A percentile compares a stretch with the other conserved stretches of the same genome.
phyloP scores from a whole-genome alignment of 1,284 basidiomycete genomes.

The Ustilago vetiveriae region DNA sequence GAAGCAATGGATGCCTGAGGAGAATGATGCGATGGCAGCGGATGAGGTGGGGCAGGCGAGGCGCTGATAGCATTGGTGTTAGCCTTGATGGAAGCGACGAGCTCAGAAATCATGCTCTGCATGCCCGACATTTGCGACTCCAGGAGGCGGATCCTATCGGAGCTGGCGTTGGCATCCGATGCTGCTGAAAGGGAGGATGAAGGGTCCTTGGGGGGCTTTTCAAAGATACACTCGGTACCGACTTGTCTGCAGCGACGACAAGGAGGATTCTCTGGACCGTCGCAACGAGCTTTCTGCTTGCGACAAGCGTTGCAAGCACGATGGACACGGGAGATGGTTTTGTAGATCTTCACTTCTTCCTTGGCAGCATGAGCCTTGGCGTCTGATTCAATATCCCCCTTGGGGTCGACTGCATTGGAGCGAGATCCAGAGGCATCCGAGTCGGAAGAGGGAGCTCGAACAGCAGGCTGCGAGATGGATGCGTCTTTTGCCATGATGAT shows the following conservation, averaged over 20 bases:
- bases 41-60: background rate
- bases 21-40: conserved; percentile 8
- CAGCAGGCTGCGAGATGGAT: background rate
- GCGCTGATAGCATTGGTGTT: conserved; percentile 35
- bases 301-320: conserved; percentile 54
- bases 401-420: background rate
- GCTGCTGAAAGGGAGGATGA: background rate
- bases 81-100: conserved; percentile 42
- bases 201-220: conserved; percentile 87
- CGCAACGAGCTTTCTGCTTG: conserved; percentile 48
- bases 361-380: conserved; percentile 3
- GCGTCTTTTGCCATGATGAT: conserved; percentile 16
- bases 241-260: conserved; percentile 87
- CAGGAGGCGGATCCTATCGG: conserved; percentile 27
- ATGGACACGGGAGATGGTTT: conserved; percentile 45
- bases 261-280: conserved; percentile 73
- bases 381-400: conserved; percentile 11
- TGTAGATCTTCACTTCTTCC: conserved; percentile 42
- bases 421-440: conserved; percentile 7
- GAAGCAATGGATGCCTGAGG: conserved; percentile 8
- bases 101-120: conserved; percentile 45
- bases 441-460: conserved; percentile 6
- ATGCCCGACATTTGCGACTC: conserved; percentile 43
- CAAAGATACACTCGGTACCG: conserved; percentile 85
- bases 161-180: conserved; percentile 71